Evolutionary conservation across 2,329 filamentous ascomycete species (phyloP).

Genomic region (Fusarium sp.): DNA sequence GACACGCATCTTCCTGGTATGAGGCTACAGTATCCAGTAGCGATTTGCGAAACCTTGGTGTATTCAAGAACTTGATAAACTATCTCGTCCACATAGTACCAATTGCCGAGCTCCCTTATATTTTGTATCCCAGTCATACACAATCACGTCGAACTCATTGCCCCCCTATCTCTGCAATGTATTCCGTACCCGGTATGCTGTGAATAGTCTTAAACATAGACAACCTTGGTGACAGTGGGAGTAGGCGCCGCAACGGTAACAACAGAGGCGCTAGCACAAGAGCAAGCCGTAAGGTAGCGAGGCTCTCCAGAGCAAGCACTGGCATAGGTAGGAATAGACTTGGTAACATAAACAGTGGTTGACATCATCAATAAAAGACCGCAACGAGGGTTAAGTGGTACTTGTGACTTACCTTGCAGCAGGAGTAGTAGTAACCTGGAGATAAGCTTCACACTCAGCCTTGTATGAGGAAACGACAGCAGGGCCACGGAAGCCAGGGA

Average conservation of each 20-base stretch:
- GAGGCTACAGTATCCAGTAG: background rate
- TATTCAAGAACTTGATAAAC: background rate
- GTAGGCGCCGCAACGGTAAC: constrained; percentile 24
- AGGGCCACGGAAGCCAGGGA: constrained; percentile 21
- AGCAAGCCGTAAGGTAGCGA: constrained; percentile 34
- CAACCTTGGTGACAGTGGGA: constrained; percentile 29
- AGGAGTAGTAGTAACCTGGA: constrained; percentile 28
- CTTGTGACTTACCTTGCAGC: constrained; percentile 5
- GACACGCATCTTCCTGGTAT: background rate
- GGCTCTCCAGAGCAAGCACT: constrained; percentile 31
- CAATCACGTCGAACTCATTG: background rate
- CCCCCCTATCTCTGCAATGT: background rate
- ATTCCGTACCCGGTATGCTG: background rate
- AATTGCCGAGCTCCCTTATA: background rate
- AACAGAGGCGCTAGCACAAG: constrained; percentile 22
- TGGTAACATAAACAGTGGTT: constrained; percentile 32
- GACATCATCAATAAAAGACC: background rate
- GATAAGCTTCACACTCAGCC: constrained; percentile 31
- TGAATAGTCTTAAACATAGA: background rate
- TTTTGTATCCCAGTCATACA: too few species aligned
- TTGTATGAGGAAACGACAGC: constrained; percentile 15
- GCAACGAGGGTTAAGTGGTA: rapidly evolving
- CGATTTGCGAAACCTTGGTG: background rate
- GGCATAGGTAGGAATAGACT: constrained; percentile 33
- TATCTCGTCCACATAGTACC: background rate